Evolutionary conservation across 768 basidiomycete species (phyloP), one percentile per base, ranked within the genome.

Genomic region (Lactarius evosmus): DNA sequence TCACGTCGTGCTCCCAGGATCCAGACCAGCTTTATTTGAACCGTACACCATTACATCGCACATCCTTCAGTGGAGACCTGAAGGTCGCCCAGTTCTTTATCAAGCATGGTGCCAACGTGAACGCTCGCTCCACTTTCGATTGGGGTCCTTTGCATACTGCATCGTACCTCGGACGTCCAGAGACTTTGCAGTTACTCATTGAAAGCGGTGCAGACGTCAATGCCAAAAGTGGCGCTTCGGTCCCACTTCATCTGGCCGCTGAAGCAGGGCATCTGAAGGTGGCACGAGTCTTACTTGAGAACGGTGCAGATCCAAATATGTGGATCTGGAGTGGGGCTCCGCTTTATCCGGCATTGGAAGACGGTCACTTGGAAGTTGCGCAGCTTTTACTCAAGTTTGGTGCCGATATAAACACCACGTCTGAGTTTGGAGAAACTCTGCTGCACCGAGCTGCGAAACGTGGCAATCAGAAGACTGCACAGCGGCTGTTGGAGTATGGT

Each of bases 101-200:
- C 56, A 29, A 57, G 19, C 19, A 57, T 16, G 38, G 56, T 25
- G 56, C 56, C 7, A 36, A 57, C 29, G 38, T 41, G 16, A 41
- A 41, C 25, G 36, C 14, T 9, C 8, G 40, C 33, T 2, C 11
- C 19, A 1, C n/a, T n/a, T n/a, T 2, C 19, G 6, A n/a, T 14
- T 30, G 25, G 17, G 17, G 7, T 14, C 16, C 55, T 16, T 25
- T 56, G 36, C 22, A 56, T 40, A 7, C n/a, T 19, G 55, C 55
- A 7, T 30, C 33, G 22, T 1, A 38, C 55, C 25, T 11, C 0
- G 40, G 55, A 3, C n/a, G 12, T 22, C 19, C 12, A 17, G 49
- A 17, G 4, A 17, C 16, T 5, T 27, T 50, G 25, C 12, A 4
- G 0, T 29, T 16, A 16, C 49, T 50, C 25, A 6, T 50, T 16